Conservation (phyloP, 208 protist species). For the Crithidia fasciculata region DNA sequence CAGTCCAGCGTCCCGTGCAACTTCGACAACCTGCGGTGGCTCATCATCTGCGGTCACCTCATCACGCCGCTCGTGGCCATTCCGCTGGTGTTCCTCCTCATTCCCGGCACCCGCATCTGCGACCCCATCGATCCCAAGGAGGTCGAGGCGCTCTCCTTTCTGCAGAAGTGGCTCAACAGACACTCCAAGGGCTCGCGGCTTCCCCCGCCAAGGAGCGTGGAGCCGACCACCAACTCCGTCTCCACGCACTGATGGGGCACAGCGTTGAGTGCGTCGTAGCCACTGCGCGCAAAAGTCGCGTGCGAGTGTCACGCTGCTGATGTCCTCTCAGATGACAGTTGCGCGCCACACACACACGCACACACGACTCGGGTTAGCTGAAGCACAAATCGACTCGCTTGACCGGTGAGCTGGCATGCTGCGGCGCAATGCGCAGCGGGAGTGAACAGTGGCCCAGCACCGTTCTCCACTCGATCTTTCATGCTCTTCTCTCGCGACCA, state of each 20-base stretch:
- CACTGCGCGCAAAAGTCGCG: too few species aligned
- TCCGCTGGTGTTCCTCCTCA: slow-evolving; percentile 55
- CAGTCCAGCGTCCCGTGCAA: slow-evolving; percentile 47
- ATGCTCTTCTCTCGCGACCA: too few species aligned
- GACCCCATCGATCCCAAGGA: slow-evolving; percentile 42
- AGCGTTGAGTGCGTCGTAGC: neutral
- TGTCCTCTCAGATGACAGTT: too few species aligned
- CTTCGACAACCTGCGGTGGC: slow-evolving; percentile 53
- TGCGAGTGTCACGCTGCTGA: too few species aligned
- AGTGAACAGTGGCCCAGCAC: too few species aligned
- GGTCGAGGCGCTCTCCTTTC: slow-evolving; percentile 22
- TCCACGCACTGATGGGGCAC: neutral
- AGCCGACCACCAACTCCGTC: neutral
- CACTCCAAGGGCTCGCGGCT: neutral
- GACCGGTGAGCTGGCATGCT: too few species aligned
- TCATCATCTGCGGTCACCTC: slow-evolving; percentile 61
- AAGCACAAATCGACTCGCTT: too few species aligned
- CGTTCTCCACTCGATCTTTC: too few species aligned
- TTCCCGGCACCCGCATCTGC: slow-evolving; percentile 55
- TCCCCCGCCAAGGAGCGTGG: neutral
- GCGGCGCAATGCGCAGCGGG: too few species aligned
- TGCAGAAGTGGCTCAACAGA: slow-evolving; percentile 25
- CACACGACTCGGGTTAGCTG: too few species aligned
- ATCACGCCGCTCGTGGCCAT: slow-evolving; percentile 51
- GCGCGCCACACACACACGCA: too few species aligned